phyloP scores from a whole-genome alignment of 306 rosid species.

The Astragalus glycyphyllos region DNA sequence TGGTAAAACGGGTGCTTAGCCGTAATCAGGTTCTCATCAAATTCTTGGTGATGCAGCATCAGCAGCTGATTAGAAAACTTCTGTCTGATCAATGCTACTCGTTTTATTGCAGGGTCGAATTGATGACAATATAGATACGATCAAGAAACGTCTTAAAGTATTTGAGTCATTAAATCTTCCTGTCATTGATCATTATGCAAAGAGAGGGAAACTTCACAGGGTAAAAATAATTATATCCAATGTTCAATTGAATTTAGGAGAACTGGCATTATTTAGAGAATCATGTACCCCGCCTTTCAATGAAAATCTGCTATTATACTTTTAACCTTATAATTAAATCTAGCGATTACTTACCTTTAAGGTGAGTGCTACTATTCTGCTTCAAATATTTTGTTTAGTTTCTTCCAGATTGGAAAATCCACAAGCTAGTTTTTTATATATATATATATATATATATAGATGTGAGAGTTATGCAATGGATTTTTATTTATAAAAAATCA shows the following conservation, averaged over 20 bases:
- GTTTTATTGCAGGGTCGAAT: constrained; percentile 79
- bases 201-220: constrained; percentile 82
- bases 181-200: constrained; percentile 72
- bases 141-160: constrained; percentile 83
- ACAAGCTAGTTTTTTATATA: constrained; percentile 28
- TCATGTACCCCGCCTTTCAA: background rate
- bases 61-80: constrained; percentile 9
- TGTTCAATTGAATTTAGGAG: constrained; percentile 31
- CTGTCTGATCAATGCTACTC: constrained; percentile 37
- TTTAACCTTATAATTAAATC: constrained; percentile 17
- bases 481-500: background rate
- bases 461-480: background rate
- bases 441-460: too few species aligned
- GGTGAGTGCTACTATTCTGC: constrained; percentile 23
- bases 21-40: constrained; percentile 81
- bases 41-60: constrained; percentile 36
- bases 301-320: constrained; percentile 3
- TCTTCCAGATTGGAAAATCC: constrained; percentile 30
- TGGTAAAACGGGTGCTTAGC: constrained; percentile 91
- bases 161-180: constrained; percentile 80
- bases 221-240: constrained; percentile 47
- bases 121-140: constrained; percentile 90
- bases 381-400: constrained; percentile 8
- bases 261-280: constrained; percentile 8
- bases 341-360: constrained; percentile 16